These are phyloP conservation scores for Lagenidium giganteum DNA, from an alignment of 352 stramenopile species.

Conservation along the genomic window DNA sequence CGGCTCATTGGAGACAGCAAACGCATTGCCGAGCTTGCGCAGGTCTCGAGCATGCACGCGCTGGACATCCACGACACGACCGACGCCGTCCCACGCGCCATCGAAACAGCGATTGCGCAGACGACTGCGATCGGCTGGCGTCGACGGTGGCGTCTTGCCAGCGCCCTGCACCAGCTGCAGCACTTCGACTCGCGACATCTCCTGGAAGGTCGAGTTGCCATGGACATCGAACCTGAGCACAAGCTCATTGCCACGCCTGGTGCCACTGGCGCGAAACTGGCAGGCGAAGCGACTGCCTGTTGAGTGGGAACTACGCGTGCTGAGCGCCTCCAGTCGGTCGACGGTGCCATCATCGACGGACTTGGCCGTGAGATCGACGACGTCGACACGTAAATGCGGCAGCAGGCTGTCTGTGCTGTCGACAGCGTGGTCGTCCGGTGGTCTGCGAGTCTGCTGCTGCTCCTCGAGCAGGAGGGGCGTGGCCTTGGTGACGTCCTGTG, in stretches of 20 bases:
- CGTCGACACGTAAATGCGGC: too few species aligned
- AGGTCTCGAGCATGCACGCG: slow-evolving; percentile 54
- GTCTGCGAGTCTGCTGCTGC: too few species aligned
- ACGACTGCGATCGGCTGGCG: slow-evolving; percentile 4
- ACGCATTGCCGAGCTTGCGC: slow-evolving; percentile 50
- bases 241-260: not conserved
- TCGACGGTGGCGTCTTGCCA: slow-evolving; percentile 18
- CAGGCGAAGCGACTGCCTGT: too few species aligned
- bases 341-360: too few species aligned
- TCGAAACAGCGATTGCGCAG: not conserved
- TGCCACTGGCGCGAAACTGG: too few species aligned
- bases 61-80: slow-evolving; percentile 15
- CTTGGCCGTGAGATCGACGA: too few species aligned
- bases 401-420: too few species aligned
- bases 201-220: slow-evolving; percentile 40
- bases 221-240: slow-evolving; percentile 51
- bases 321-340: too few species aligned
- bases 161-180: slow-evolving; percentile 53
- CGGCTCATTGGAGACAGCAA: slow-evolving; percentile 53
- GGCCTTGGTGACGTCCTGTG: too few species aligned
- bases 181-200: slow-evolving; percentile 52
- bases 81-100: slow-evolving; percentile 5
- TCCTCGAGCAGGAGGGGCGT: too few species aligned
- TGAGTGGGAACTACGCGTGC: too few species aligned
- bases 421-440: too few species aligned